Evolutionary conservation across 192 early-diverging fungal species (phyloP).

Genomic region (Rhizophagus sp.): DNA sequence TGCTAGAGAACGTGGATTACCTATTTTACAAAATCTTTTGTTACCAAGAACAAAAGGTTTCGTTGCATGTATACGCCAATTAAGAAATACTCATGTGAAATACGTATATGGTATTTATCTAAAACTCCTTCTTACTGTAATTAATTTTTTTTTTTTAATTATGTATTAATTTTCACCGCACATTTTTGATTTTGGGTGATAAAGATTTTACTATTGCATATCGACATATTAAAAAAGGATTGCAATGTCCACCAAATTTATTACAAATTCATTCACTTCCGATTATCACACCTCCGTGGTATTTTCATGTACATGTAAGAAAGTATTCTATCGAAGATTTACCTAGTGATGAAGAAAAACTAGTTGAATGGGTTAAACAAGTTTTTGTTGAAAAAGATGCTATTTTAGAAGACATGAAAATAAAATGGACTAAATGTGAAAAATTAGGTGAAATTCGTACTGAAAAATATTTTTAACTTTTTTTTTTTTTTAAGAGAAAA

Average conservation of each 20-base stretch:
- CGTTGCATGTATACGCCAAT: slow-evolving; percentile 52
- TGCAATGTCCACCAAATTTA: slow-evolving; percentile 53
- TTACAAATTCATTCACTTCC: slow-evolving; percentile 47
- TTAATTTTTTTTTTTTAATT: background rate
- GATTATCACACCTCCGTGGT: slow-evolving; percentile 50
- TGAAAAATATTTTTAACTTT: slow-evolving; percentile 19
- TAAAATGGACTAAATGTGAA: slow-evolving; percentile 49
- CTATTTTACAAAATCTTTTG: slow-evolving; percentile 50
- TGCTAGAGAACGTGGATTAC: slow-evolving; percentile 44
- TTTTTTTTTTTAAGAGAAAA: background rate
- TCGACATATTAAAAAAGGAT: slow-evolving; percentile 43
- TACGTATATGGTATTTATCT: slow-evolving; percentile 54
- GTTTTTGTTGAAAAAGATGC: slow-evolving; percentile 86
- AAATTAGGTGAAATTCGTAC: slow-evolving; percentile 32
- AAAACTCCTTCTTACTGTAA: background rate
- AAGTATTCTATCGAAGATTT: slow-evolving; percentile 66
- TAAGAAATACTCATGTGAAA: slow-evolving; percentile 55
- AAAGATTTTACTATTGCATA: slow-evolving; percentile 57
- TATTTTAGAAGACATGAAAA: slow-evolving; percentile 65
- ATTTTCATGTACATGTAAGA: slow-evolving; percentile 83
- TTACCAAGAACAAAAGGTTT: slow-evolving; percentile 61
- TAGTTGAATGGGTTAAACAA: slow-evolving; percentile 73
- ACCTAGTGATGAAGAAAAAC: slow-evolving; percentile 68
- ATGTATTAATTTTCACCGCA: background rate
- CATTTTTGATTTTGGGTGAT: background rate